A percentile compares a stretch with the other conserved stretches of the same genome.
These are phyloP conservation scores for Wickerhamiella shivajii DNA, from an alignment of 805 yeast species.

Conservation along the genomic window DNA sequence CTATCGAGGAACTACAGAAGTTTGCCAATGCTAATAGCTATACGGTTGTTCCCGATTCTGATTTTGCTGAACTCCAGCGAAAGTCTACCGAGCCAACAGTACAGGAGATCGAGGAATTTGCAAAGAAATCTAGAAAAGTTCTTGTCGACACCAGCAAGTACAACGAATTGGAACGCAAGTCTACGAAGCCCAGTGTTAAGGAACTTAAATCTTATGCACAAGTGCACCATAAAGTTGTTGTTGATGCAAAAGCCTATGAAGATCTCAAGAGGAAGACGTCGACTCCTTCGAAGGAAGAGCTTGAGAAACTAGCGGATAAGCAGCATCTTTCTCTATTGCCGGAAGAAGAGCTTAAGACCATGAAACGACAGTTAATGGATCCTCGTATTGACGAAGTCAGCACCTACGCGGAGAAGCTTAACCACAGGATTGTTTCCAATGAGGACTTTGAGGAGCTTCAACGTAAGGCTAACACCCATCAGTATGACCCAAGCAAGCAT, in stretches of 20 bases:
- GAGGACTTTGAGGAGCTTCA: constrained; percentile 2
- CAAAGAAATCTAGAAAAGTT: constrained; percentile 4
- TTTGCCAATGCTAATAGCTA: constrained; percentile 6
- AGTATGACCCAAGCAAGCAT: too few species aligned
- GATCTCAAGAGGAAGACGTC: constrained; percentile 7
- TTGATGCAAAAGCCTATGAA: not conserved
- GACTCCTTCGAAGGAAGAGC: constrained; percentile 16
- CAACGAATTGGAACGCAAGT: constrained; percentile 9
- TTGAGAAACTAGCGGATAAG: constrained; percentile 12
- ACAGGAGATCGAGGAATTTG: constrained; percentile 6
- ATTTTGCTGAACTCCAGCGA: constrained; percentile 12
- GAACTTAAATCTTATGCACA: constrained; percentile 1
- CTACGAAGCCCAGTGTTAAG: constrained; percentile 1
- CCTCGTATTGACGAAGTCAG: constrained; percentile 3
- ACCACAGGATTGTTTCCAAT: constrained; percentile 1
- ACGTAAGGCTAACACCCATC: constrained; percentile 2
- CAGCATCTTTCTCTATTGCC: constrained; percentile 18
- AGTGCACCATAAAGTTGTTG: not conserved
- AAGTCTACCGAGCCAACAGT: constrained; percentile 7
- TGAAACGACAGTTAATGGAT: not conserved
- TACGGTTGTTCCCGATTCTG: constrained; percentile 14
- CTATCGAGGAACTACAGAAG: constrained; percentile 1
- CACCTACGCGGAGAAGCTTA: constrained; percentile 1
- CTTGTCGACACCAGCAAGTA: constrained; percentile 15
- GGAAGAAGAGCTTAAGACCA: constrained; percentile 10